Conservation (phyloP, 768 basidiomycete genomes). For the Trametes elegans region DNA sequence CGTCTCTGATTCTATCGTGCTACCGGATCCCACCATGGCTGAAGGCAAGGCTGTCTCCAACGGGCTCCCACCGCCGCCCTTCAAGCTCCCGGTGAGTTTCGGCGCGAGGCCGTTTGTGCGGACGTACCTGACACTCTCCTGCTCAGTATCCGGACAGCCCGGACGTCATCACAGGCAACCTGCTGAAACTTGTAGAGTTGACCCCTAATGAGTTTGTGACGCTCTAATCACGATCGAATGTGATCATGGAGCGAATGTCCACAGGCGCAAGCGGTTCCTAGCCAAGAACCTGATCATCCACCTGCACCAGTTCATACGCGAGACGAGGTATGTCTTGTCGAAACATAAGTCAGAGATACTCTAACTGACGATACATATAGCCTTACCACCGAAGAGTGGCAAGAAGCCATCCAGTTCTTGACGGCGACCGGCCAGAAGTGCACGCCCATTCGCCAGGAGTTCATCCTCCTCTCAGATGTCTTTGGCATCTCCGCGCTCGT, state of each 20-base stretch:
- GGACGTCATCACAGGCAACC: constrained; percentile 49
- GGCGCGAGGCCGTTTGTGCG: neutral
- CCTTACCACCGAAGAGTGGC: constrained; percentile 85
- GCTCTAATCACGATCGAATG: neutral
- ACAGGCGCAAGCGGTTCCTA: constrained; percentile 46
- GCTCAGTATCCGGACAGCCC: constrained; percentile 46
- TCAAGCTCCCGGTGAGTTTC: constrained; percentile 40
- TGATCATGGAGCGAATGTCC: neutral
- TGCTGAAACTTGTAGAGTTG: constrained; percentile 38
- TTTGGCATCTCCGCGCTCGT: constrained; percentile 79
- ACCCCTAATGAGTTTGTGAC: constrained; percentile 39
- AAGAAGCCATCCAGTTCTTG: constrained; percentile 74
- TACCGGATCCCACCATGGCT: neutral
- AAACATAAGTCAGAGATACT: neutral
- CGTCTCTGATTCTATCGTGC: neutral
- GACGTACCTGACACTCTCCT: neutral
- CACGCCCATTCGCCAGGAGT: constrained; percentile 62
- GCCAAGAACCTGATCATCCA: constrained; percentile 57
- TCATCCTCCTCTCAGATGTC: constrained; percentile 82
- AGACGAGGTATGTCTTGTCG: constrained; percentile 49
- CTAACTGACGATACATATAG: constrained; percentile 24
- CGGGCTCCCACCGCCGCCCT: constrained; percentile 37
- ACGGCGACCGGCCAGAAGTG: constrained; percentile 74
- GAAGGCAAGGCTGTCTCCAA: constrained; percentile 37
- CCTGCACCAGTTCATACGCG: constrained; percentile 70